Conservation (phyloP, 306 rosid species). For the Lathyrus aphaca region DNA sequence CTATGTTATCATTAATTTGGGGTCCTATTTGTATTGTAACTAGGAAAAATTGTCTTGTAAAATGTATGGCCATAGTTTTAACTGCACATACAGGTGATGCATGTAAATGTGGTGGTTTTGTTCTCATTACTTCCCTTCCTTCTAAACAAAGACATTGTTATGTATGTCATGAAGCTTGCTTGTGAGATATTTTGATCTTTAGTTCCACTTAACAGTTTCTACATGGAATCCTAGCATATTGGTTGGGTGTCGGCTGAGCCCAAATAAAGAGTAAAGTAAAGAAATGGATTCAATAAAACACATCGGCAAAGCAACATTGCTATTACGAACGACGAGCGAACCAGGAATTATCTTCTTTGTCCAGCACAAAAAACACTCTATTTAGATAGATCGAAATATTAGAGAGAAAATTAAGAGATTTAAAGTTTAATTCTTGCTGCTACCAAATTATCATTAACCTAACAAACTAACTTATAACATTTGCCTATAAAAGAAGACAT, state of each 20-base stretch:
- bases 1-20: conserved; percentile 29
- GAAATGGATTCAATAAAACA: conserved; percentile 28
- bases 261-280: background rate
- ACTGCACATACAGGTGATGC: conserved; percentile 38
- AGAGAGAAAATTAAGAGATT: background rate
- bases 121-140: conserved; percentile 14
- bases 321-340: no score
- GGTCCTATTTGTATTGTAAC: conserved; percentile 46
- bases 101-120: conserved; percentile 43
- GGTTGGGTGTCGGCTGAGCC: no score
- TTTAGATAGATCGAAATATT: background rate
- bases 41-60: conserved; percentile 47
- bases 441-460: background rate
- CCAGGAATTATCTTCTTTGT: conserved; percentile 33
- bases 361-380: conserved; percentile 8
- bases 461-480: background rate
- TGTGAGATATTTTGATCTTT: no score
- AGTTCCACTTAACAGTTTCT: no score
- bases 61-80: conserved; percentile 40
- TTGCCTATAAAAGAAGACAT: background rate
- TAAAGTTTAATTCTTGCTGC: background rate
- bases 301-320: no score
- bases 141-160: conserved; percentile 10
- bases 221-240: no score
- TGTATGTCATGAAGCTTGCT: background rate